A percentile compares a stretch with the other conserved stretches of the same genome.
Evolutionary conservation across 257 asterid species (phyloP).

Genomic region (Mitragyna speciosa): DNA sequence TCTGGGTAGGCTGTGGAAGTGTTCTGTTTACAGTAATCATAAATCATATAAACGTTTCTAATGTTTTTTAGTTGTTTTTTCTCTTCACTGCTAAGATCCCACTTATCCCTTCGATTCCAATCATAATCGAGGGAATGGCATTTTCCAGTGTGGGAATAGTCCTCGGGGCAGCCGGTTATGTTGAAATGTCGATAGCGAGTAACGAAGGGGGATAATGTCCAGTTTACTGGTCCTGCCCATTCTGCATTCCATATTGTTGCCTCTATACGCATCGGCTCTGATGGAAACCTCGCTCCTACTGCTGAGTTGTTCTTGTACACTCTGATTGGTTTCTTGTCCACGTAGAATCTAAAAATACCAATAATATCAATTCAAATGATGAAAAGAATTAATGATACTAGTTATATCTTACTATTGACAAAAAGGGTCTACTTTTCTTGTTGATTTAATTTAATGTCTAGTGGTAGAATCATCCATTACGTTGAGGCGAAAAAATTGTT

Average conservation of each 20-base stretch:
- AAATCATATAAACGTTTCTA: conserved; percentile 24
- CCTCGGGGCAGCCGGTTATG: conserved; percentile 26
- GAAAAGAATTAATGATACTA: too few relatives aligned
- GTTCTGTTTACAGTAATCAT: conserved; percentile 38
- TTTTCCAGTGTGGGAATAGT: neutral
- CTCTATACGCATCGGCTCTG: conserved; percentile 43
- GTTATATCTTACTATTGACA: neutral
- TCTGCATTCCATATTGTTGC: conserved; percentile 47
- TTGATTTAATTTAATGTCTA: too few relatives aligned
- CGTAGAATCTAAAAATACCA: conserved; percentile 30
- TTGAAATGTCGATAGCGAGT: conserved; percentile 35
- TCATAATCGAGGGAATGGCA: conserved; percentile 17
- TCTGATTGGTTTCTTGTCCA: conserved; percentile 46
- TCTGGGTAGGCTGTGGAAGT: conserved; percentile 29
- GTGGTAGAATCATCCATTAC: too few relatives aligned
- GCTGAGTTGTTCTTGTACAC: conserved; percentile 43
- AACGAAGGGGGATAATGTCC: conserved; percentile 48
- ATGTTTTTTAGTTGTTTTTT: neutral
- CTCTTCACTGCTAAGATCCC: conserved; percentile 26
- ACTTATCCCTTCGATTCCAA: conserved; percentile 29
- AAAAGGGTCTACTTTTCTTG: too few relatives aligned
- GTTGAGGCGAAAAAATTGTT: too few relatives aligned
- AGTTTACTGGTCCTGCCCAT: conserved; percentile 51
- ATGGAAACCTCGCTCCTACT: conserved; percentile 30
- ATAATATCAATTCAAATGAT: too few relatives aligned